Evolutionary conservation across 345 rosid genomes (phyloP).

Genomic region (Firmiana major): DNA sequence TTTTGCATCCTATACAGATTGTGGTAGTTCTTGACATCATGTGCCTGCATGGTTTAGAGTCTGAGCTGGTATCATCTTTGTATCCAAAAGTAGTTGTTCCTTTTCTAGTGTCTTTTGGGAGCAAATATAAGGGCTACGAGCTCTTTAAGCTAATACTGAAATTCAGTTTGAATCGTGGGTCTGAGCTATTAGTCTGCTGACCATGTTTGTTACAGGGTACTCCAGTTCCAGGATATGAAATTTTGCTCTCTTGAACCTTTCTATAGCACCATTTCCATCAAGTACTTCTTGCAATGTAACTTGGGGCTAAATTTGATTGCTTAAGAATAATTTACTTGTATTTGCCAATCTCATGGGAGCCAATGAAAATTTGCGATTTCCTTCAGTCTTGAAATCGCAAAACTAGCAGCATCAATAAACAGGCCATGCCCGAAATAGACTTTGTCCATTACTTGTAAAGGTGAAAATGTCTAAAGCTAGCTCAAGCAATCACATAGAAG

Average conservation of each 20-base stretch:
- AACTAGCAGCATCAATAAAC: too few species aligned
- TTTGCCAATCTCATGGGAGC: too few species aligned
- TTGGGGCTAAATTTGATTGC: not conserved
- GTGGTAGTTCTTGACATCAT: not conserved
- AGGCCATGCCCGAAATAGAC: too few species aligned
- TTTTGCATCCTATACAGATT: too few species aligned
- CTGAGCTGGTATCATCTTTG: not conserved
- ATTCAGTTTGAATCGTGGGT: not conserved
- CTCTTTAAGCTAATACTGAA: not conserved
- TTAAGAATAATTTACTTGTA: not conserved
- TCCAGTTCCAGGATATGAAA: not conserved
- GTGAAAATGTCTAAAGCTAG: too few species aligned
- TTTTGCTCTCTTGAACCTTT: not conserved
- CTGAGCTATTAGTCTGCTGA: not conserved
- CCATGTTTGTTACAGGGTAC: not conserved
- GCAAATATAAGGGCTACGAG: not conserved
- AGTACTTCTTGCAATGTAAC: not conserved
- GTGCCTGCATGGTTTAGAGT: constrained; percentile 1
- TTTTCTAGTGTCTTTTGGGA: not conserved
- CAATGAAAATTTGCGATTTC: too few species aligned
- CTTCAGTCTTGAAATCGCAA: too few species aligned
- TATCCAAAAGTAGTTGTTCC: not conserved
- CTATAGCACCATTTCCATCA: not conserved
- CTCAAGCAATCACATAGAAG: too few species aligned
- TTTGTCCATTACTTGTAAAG: too few species aligned